Percentiles rank a stretch among this genome's conserved stretches.
Evolutionary conservation across 202 grass and related monocot species (phyloP).

Genomic region (Bolboschoenoplectus hybrid): DNA sequence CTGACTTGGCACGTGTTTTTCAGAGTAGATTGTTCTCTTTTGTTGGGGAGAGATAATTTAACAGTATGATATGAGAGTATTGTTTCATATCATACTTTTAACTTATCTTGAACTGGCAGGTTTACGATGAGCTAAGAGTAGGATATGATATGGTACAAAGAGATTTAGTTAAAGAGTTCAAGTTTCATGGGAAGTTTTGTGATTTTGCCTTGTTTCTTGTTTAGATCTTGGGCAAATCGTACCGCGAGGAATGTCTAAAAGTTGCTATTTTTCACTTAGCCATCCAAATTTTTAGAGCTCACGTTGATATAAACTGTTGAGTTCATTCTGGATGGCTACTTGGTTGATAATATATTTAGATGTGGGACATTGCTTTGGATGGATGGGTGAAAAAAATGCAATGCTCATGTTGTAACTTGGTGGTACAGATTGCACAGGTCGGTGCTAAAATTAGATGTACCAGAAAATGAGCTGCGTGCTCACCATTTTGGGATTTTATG

Average conservation of each 20-base stretch:
- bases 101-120: conserved; percentile 1
- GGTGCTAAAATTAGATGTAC: conserved; percentile 7
- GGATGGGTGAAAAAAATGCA: conserved; percentile 22
- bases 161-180: not conserved
- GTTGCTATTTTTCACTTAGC: conserved; percentile 22
- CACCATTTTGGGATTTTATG: conserved; percentile 53
- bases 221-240: conserved; percentile 10
- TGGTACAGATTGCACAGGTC: not conserved
- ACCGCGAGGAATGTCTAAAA: not conserved
- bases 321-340: not conserved
- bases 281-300: not conserved
- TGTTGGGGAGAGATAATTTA: conserved; percentile 54
- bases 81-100: conserved; percentile 9
- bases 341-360: not conserved
- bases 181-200: not conserved
- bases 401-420: not conserved
- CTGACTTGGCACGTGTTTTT: conserved; percentile 65
- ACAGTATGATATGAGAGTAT: conserved; percentile 1
- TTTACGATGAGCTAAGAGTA: conserved; percentile 4
- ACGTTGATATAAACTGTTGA: not conserved
- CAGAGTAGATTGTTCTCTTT: conserved; percentile 60
- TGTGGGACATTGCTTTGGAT: conserved; percentile 5
- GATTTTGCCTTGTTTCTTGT: conserved; percentile 13
- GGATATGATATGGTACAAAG: not conserved
- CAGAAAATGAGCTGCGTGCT: conserved; percentile 33